These are phyloP conservation scores for Colletotrichum musicola DNA, from an alignment of 2,329 filamentous ascomycete genomes.

Conservation along the genomic window DNA sequence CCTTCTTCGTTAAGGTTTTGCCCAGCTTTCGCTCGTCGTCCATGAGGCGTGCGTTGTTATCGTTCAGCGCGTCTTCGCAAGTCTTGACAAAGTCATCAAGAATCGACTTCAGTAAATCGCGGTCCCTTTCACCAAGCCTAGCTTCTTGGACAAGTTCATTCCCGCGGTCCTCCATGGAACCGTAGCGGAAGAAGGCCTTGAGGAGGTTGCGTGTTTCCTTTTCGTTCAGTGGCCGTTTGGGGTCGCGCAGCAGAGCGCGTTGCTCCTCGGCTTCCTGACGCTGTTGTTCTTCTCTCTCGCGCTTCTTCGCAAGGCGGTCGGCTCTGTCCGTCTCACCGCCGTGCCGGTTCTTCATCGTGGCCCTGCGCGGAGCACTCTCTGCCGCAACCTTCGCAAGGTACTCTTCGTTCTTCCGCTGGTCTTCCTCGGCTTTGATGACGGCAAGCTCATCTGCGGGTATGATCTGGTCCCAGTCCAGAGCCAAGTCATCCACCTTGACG, in stretches of 20 bases:
- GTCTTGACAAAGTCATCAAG: slow-evolving; percentile 78
- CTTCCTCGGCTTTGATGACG: slow-evolving; percentile 89
- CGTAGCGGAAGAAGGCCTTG: slow-evolving; percentile 90
- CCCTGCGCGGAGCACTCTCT: slow-evolving; percentile 86
- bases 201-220: slow-evolving; percentile 95
- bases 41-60: slow-evolving; percentile 78
- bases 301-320: slow-evolving; percentile 74
- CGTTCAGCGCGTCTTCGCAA: slow-evolving; percentile 70
- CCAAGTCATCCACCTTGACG: slow-evolving; percentile 87
- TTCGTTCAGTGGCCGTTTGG: slow-evolving; percentile 88
- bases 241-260: slow-evolving; percentile 81
- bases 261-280: slow-evolving; percentile 82
- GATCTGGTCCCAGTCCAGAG: slow-evolving; percentile 96
- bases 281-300: slow-evolving; percentile 74
- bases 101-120: slow-evolving; percentile 80
- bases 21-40: slow-evolving; percentile 86
- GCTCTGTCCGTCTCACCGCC: slow-evolving; percentile 71
- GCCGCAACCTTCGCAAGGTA: slow-evolving; percentile 87
- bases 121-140: slow-evolving; percentile 84
- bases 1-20: slow-evolving; percentile 92
- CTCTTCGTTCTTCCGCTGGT: slow-evolving; percentile 83
- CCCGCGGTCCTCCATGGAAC: slow-evolving; percentile 87
- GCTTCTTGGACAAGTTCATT: slow-evolving; percentile 91
- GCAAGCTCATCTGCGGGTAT: slow-evolving; percentile 95
- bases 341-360: slow-evolving; percentile 68